Evolutionary conservation across 495 filamentous ascomycete species (phyloP), one percentile per base, ranked within the genome.

Genomic region (Aspergillus incahuasiensis): DNA sequence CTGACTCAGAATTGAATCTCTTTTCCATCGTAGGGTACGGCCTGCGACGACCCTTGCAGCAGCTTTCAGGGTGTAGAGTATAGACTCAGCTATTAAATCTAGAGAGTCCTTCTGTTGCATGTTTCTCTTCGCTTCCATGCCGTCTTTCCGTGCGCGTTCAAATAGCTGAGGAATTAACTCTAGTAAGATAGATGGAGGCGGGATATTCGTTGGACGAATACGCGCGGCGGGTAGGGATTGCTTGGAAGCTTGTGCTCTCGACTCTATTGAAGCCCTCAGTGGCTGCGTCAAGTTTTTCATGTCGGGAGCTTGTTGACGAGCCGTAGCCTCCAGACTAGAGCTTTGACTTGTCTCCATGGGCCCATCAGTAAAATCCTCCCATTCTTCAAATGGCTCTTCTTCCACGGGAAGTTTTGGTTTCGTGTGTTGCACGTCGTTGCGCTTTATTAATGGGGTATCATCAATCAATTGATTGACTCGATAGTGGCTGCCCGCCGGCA

Each of bases 21-120:
- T 82, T 69, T 92, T 92, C 92, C 92, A 97, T 49, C 94, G 86
- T 45, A 86, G 70, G 52, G 86, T 89, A 50, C 94, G 85, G 28
- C 94, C 94, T 2, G 90, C 88, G 54, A 98, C 86, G 43, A 97
- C 81, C 21, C 86, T 87, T 13, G 86, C 89, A 20, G 82, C 82
- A 11, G 92, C 87, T 13, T 80, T 81, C 5, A 85, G 76, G 2
- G 85, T 75, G 22, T 52, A 59, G 71, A 73, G n/a, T 80, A 74
- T 61, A 74, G 78, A n/a, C 65, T 71, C 30, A 66, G 76, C 48
- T 83, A 68, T 40, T 24, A 20, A 18, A 28, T 65, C 57, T 13
- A 62, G 16, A 6, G 30, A 38, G 4, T 62, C 56, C 20, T 55
- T 60, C 13, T 59, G 42, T 41, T 61, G 60, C 20, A 52, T 6